Evolutionary conservation across 2,329 filamentous ascomycete genomes (phyloP).

Genomic region (Podosphaera xanthii): DNA sequence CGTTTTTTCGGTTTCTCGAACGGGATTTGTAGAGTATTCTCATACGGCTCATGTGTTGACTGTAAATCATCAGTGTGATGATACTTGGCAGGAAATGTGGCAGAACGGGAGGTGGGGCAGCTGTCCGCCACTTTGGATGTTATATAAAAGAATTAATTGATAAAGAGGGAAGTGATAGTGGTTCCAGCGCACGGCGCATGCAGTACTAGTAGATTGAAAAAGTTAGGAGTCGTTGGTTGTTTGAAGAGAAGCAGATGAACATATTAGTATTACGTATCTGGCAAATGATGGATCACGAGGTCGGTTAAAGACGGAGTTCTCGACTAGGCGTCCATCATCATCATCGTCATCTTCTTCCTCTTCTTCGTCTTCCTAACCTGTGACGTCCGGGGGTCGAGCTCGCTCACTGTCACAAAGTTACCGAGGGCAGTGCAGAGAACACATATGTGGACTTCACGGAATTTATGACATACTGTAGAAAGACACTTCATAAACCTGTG

Average conservation of each 20-base stretch:
- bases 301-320: no score
- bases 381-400: no score
- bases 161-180: not conserved
- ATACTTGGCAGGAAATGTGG: constrained; percentile 16
- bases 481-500: no score
- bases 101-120: constrained; percentile 16
- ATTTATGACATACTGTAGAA: no score
- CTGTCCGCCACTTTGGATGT: not conserved
- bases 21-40: constrained; percentile 20
- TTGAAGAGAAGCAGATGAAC: not conserved
- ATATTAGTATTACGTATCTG: not conserved
- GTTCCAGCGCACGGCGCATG: not conserved
- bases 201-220: not conserved
- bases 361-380: constrained; percentile 18
- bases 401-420: no score
- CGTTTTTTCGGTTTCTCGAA: constrained; percentile 26
- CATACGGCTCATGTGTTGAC: constrained; percentile 16
- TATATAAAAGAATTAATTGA: not conserved
- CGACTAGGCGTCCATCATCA: constrained; percentile 11
- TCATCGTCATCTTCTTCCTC: constrained; percentile 21
- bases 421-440: no score
- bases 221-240: not conserved
- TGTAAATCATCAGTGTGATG: constrained; percentile 13
- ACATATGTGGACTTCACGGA: no score
- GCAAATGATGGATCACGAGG: no score